phyloP scores from a whole-genome alignment of 192 early-diverging fungal species.

The Backusella macrospora region DNA sequence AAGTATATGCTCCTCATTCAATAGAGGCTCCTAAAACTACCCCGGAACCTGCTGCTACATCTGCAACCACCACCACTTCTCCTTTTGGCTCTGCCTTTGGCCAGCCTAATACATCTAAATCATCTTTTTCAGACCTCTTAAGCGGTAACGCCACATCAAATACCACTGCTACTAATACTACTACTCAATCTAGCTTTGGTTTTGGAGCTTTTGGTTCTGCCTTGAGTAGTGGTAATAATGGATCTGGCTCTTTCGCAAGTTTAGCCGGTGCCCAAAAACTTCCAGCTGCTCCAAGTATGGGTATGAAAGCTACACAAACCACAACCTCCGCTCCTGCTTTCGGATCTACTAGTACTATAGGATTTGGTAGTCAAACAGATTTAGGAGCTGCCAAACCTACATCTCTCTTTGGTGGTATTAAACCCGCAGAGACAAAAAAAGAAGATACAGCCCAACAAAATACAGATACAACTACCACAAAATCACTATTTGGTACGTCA shows the following conservation, averaged over 20 bases:
- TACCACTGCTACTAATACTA: not conserved
- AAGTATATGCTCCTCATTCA: conserved; percentile 48
- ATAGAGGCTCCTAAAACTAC: conserved; percentile 5
- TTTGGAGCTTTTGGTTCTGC: conserved; percentile 13
- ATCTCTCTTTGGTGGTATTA: not conserved
- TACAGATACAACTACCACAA: not conserved
- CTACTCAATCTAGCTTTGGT: not conserved
- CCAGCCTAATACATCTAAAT: not conserved
- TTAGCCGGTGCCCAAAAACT: conserved; percentile 23
- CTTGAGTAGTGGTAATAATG: not conserved
- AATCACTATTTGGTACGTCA: not conserved
- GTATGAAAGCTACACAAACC: not conserved
- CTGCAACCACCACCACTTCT: conserved; percentile 3
- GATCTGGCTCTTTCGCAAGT: conserved; percentile 11
- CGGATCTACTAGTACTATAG: conserved; percentile 24
- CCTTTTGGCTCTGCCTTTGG: not conserved
- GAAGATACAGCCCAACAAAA: not conserved
- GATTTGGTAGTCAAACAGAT: conserved; percentile 1
- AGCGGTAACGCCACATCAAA: not conserved
- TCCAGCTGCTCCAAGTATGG: conserved; percentile 6
- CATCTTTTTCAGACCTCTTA: not conserved
- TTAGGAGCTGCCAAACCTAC: not conserved
- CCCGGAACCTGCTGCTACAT: not conserved
- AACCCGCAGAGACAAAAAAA: not conserved
- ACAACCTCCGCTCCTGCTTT: conserved; percentile 19